Evolutionary conservation across 768 basidiomycete species (phyloP).

Genomic region (Pulveroboletus sp.): DNA sequence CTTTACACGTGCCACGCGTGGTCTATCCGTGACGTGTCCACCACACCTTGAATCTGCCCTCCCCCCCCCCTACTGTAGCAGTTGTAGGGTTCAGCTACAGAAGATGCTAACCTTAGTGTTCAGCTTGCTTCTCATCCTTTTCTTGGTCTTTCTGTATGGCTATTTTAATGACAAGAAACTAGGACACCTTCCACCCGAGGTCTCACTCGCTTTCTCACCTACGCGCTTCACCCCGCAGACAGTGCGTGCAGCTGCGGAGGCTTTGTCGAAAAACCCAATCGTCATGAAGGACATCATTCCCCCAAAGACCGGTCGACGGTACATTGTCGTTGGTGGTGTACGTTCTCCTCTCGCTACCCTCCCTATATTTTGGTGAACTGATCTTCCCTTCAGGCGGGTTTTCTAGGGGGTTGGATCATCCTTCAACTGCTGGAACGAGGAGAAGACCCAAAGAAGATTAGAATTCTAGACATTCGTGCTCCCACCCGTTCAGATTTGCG

Average conservation of each 20-base stretch:
- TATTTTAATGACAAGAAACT: slow-evolving; percentile 53
- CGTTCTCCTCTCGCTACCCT: slow-evolving; percentile 20
- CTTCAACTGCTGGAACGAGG: slow-evolving; percentile 63
- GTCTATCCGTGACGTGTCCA: neutral
- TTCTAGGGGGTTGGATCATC: slow-evolving; percentile 76
- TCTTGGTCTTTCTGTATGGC: slow-evolving; percentile 34
- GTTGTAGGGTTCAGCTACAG: neutral
- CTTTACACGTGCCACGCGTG: too few relatives aligned
- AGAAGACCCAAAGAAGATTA: slow-evolving; percentile 59
- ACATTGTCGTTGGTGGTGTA: slow-evolving; percentile 75
- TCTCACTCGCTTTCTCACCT: slow-evolving; percentile 43
- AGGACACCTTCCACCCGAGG: slow-evolving; percentile 44
- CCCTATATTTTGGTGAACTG: neutral
- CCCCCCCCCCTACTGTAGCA: neutral
- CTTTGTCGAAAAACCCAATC: slow-evolving; percentile 33
- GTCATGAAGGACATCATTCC: slow-evolving; percentile 47
- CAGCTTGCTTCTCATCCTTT: slow-evolving; percentile 2
- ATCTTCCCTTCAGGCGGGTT: slow-evolving; percentile 49
- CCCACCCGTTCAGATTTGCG: slow-evolving; percentile 55
- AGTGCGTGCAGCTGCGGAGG: slow-evolving; percentile 36
- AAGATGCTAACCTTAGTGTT: slow-evolving; percentile 18
- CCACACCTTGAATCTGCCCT: neutral
- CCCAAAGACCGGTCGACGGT: slow-evolving; percentile 65
- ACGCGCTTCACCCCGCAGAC: slow-evolving; percentile 43
- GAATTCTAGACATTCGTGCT: slow-evolving; percentile 61